Evolutionary conservation across 495 filamentous ascomycete genomes (phyloP).

Genomic region (Penicillium longicatenatum): DNA sequence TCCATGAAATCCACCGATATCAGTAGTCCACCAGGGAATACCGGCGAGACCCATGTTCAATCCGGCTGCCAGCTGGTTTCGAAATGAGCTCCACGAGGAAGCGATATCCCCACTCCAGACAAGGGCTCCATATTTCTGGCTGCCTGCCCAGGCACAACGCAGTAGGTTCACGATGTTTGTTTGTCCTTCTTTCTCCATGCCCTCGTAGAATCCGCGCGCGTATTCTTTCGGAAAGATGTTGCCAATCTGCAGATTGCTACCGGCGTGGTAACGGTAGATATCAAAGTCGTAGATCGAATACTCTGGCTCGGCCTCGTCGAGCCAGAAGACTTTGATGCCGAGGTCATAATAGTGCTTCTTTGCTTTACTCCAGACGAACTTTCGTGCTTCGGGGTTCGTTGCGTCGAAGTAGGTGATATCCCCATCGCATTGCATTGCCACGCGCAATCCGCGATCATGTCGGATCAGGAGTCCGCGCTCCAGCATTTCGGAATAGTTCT

Average conservation of each 20-base stretch:
- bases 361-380: conserved; percentile 55
- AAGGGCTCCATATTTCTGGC: conserved; percentile 60
- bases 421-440: conserved; percentile 54
- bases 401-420: conserved; percentile 58
- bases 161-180: conserved; percentile 57
- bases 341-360: conserved; percentile 57
- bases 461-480: conserved; percentile 55
- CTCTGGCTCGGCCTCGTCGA: conserved; percentile 63
- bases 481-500: conserved; percentile 58
- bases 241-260: conserved; percentile 53
- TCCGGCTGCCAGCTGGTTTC: conserved; percentile 57
- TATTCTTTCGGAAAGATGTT: conserved; percentile 60
- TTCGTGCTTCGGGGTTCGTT: conserved; percentile 53
- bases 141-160: conserved; percentile 61
- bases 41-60: conserved; percentile 60
- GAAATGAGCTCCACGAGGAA: conserved; percentile 54
- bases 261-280: conserved; percentile 57
- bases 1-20: conserved; percentile 63
- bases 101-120: conserved; percentile 63
- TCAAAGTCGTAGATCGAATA: conserved; percentile 61
- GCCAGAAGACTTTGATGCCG: conserved; percentile 62
- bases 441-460: conserved; percentile 52
- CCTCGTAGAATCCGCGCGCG: conserved; percentile 57
- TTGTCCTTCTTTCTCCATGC: conserved; percentile 49
- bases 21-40: conserved; percentile 61